A percentile compares a stretch with the other conserved stretches of the same genome.
Conservation (phyloP, 129 eudicot genomes). For the Ambrosia artemisiifolia region DNA sequence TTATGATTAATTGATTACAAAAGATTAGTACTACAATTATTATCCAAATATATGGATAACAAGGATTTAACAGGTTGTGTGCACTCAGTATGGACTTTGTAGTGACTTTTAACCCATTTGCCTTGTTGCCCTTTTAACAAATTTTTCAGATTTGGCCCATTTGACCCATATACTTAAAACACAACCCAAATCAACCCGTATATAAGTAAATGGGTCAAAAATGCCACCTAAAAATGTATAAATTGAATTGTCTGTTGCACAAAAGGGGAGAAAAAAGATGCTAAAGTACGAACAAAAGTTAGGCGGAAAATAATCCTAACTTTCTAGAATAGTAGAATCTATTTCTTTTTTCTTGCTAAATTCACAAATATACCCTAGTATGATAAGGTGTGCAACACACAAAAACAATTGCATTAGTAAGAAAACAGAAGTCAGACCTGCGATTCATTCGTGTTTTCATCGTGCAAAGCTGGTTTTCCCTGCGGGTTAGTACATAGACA, state of each 20-base stretch:
- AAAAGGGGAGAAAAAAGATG: not conserved
- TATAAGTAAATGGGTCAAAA: not conserved
- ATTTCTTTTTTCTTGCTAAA: not conserved
- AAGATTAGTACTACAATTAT: not conserved
- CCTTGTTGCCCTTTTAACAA: not conserved
- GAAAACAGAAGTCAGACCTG: constrained; percentile 48
- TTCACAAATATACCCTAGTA: not conserved
- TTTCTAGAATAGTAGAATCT: not conserved
- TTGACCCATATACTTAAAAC: not conserved
- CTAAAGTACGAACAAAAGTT: not conserved
- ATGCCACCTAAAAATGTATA: not conserved
- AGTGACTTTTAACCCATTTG: not conserved
- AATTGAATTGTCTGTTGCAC: not conserved
- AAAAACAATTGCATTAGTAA: not conserved
- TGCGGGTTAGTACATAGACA: constrained; percentile 88
- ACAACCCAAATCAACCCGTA: not conserved
- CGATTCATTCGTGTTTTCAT: constrained; percentile 95
- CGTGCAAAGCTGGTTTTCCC: constrained; percentile 91
- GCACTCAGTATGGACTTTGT: not conserved
- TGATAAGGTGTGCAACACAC: not conserved
- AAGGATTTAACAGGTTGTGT: not conserved
- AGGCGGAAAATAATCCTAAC: constrained; percentile 3
- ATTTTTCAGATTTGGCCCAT: not conserved
- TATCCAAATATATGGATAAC: not conserved
- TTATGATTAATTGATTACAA: not conserved